Percentiles rank a stretch among this genome's conserved stretches.
phyloP scores from a whole-genome alignment of 352 stramenopile genomes.

The Peronospora belbahrii region DNA sequence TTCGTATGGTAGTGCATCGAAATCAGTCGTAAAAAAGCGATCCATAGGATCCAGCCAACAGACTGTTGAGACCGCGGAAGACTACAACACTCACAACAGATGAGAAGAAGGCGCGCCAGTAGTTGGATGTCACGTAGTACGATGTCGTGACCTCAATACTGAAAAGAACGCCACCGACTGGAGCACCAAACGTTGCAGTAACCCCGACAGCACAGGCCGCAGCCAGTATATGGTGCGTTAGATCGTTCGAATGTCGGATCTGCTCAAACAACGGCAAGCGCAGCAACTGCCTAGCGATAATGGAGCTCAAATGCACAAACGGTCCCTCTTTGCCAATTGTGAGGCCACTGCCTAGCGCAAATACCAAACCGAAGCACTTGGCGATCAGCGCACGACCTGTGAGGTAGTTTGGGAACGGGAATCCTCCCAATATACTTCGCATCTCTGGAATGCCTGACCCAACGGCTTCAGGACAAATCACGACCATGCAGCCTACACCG shows the following conservation, averaged over 20 bases:
- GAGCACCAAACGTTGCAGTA: conserved; percentile 66
- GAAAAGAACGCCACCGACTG: conserved; percentile 72
- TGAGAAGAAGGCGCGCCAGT: conserved; percentile 87
- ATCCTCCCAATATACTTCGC: conserved; percentile 66
- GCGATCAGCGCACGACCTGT: conserved; percentile 45
- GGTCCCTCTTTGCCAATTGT: conserved; percentile 75
- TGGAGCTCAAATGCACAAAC: conserved; percentile 72
- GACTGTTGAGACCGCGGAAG: conserved; percentile 65
- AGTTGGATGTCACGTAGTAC: conserved; percentile 86
- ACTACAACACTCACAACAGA: conserved; percentile 82
- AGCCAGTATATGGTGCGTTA: conserved; percentile 63
- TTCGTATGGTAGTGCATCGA: conserved; percentile 62
- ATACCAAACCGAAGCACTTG: conserved; percentile 59
- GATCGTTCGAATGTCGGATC: conserved; percentile 44
- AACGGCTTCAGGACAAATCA: conserved; percentile 52
- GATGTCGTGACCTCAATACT: conserved; percentile 81
- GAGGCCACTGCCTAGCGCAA: conserved; percentile 56
- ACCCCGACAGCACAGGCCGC: conserved; percentile 69
- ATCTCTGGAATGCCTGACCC: conserved; percentile 77
- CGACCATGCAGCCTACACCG: conserved; percentile 46
- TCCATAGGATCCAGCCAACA: conserved; percentile 48
- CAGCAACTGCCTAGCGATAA: conserved; percentile 63
- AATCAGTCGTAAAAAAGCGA: conserved; percentile 79
- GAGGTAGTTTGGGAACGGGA: conserved; percentile 62
- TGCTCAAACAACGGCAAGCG: conserved; percentile 50